These are phyloP conservation scores for Acephala macrosclerotiorum DNA, from an alignment of 2,329 filamentous ascomycete genomes.

Conservation along the genomic window DNA sequence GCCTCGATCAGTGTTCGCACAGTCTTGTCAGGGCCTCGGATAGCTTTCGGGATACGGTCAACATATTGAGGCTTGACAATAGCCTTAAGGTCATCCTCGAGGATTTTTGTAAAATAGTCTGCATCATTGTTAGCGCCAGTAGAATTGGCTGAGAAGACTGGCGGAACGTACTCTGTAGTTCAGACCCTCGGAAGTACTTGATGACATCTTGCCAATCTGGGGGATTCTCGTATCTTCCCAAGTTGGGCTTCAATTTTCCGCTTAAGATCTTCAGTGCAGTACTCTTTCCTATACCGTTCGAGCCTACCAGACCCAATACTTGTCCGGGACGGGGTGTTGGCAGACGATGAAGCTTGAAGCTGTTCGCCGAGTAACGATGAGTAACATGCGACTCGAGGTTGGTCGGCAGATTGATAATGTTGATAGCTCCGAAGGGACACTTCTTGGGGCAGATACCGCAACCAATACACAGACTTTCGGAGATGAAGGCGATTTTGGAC, in stretches of 20 bases:
- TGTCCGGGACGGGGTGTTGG: slow-evolving; percentile 96
- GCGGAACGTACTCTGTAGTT: slow-evolving; percentile 81
- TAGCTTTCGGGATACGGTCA: slow-evolving; percentile 94
- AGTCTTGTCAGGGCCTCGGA: slow-evolving; percentile 80
- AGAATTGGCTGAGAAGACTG: background rate
- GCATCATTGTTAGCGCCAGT: slow-evolving; percentile 32
- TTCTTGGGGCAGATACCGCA: slow-evolving; percentile 99
- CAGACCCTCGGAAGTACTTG: slow-evolving; percentile 97
- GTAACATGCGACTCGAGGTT: slow-evolving; percentile 98
- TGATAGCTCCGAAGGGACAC: slow-evolving; percentile 97
- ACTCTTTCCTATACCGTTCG: slow-evolving; percentile 99
- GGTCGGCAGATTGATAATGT: slow-evolving; percentile 99
- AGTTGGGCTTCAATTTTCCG: slow-evolving; percentile 97
- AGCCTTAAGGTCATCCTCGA: slow-evolving; percentile 96
- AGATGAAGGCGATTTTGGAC: slow-evolving; percentile 97
- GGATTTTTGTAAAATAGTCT: slow-evolving; percentile 99
- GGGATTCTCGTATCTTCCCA: slow-evolving; percentile 93
- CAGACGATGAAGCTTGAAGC: slow-evolving; percentile 97
- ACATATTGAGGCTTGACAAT: slow-evolving; percentile 98
- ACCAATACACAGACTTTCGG: slow-evolving; percentile 93
- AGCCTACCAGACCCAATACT: slow-evolving; percentile 94
- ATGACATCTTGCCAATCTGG: slow-evolving; percentile 99
- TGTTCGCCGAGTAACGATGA: slow-evolving; percentile 98
- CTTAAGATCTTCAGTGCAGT: slow-evolving; percentile 99
- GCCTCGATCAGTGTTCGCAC: slow-evolving; percentile 82